Evolutionary conservation across 768 basidiomycete genomes (phyloP).

Genomic region (Mycena metata): DNA sequence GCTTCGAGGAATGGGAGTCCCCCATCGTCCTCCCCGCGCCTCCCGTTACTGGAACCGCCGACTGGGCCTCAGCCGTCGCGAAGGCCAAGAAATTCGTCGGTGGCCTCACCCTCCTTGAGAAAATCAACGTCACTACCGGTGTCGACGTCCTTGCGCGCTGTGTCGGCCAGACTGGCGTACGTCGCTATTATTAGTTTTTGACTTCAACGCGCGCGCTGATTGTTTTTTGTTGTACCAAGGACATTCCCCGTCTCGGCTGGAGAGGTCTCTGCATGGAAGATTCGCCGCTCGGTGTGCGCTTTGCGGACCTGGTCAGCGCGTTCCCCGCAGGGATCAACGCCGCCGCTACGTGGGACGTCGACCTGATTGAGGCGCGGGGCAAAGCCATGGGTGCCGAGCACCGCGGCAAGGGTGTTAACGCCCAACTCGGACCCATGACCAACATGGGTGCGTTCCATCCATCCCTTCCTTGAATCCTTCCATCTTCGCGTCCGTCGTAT

Average conservation of each 20-base stretch:
- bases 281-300: conserved; percentile 70
- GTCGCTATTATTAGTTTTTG: conserved; percentile 3
- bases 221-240: conserved; percentile 33
- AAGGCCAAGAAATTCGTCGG: conserved; percentile 26
- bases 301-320: conserved; percentile 64
- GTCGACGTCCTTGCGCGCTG: conserved; percentile 41
- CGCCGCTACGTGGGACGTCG: conserved; percentile 66
- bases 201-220: too few relatives aligned
- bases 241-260: conserved; percentile 42
- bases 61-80: conserved; percentile 23
- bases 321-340: conserved; percentile 74
- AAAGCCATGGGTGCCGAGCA: conserved; percentile 73
- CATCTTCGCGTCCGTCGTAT: neutral
- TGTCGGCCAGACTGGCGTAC: conserved; percentile 35
- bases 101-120: conserved; percentile 44
- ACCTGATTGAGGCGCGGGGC: conserved; percentile 54
- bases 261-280: conserved; percentile 53
- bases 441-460: conserved; percentile 31
- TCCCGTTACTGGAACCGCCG: neutral
- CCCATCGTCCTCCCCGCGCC: conserved; percentile 35
- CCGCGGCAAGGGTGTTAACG: conserved; percentile 64
- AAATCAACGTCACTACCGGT: conserved; percentile 48
- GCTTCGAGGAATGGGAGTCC: conserved; percentile 31
- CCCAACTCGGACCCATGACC: conserved; percentile 44
- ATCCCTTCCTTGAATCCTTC: neutral